Conservation (phyloP, 345 rosid genomes). For the Dipteronia dyeriana region DNA sequence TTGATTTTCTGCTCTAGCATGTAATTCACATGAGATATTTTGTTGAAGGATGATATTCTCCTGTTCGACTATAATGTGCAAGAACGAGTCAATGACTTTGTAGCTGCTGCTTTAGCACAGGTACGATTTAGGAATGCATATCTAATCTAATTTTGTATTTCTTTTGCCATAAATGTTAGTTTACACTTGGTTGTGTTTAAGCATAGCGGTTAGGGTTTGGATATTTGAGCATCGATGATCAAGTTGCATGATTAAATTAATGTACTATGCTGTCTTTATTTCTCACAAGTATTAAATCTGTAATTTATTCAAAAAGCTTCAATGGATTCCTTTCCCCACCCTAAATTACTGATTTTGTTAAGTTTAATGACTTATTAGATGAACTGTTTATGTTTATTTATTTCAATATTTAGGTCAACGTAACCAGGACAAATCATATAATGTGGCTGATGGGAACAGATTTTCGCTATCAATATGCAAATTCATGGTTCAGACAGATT, state of each 20-base stretch:
- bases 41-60: conserved; percentile 68
- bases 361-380: not conserved
- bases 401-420: conserved; percentile 59
- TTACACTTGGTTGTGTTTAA: not conserved
- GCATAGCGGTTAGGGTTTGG: not conserved
- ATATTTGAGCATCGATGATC: not conserved
- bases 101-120: conserved; percentile 85
- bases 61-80: conserved; percentile 89
- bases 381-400: not conserved
- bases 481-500: conserved; percentile 95
- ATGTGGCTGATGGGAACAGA: conserved; percentile 98
- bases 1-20: conserved; percentile 18
- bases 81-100: conserved; percentile 85
- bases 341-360: not conserved
- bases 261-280: not conserved
- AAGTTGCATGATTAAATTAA: not conserved
- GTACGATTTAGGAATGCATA: conserved; percentile 33
- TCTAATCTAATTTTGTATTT: not conserved
- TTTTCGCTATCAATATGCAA: conserved; percentile 91
- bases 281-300: not conserved
- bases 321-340: not conserved
- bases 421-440: conserved; percentile 86
- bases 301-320: not conserved
- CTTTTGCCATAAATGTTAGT: conserved; percentile 2
- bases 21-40: conserved; percentile 27